Evolutionary conservation across 106 monocot species (phyloP).

Genomic region (Acorus calamus): DNA sequence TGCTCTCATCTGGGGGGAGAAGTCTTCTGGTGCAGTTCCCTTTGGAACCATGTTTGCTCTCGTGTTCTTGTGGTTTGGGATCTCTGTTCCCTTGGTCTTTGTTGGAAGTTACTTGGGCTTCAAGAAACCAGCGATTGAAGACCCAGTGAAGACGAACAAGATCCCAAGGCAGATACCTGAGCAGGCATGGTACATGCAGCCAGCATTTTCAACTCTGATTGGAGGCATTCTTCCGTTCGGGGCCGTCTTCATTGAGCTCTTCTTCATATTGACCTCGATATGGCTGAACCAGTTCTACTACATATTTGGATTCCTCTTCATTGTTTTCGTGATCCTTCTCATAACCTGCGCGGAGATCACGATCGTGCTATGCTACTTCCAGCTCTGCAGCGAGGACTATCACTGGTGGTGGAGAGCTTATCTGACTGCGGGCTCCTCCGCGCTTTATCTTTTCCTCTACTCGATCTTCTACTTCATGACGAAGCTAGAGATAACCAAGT

Average conservation of each 20-base stretch:
- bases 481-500: constrained; percentile 44
- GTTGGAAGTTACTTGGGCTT: constrained; percentile 29
- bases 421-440: constrained; percentile 41
- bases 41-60: constrained; percentile 31
- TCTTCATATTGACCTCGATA: constrained; percentile 33
- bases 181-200: constrained; percentile 32
- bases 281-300: constrained; percentile 39
- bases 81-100: constrained; percentile 28
- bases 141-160: constrained; percentile 29
- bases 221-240: constrained; percentile 29
- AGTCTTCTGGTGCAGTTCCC: constrained; percentile 43
- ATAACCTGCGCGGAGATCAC: constrained; percentile 52
- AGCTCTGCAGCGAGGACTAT: constrained; percentile 51
- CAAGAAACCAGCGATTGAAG: constrained; percentile 20
- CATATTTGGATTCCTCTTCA: constrained; percentile 41
- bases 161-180: constrained; percentile 29
- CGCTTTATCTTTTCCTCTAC: constrained; percentile 37
- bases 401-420: constrained; percentile 60
- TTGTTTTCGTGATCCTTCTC: constrained; percentile 42
- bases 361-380: constrained; percentile 51
- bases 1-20: constrained; percentile 50
- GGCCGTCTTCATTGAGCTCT: constrained; percentile 29
- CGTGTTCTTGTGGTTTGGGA: constrained; percentile 29
- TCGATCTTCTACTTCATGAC: constrained; percentile 44
- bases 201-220: constrained; percentile 19